Conservation (phyloP, 2,329 filamentous ascomycete genomes). For the Neurospora crassa region DNA sequence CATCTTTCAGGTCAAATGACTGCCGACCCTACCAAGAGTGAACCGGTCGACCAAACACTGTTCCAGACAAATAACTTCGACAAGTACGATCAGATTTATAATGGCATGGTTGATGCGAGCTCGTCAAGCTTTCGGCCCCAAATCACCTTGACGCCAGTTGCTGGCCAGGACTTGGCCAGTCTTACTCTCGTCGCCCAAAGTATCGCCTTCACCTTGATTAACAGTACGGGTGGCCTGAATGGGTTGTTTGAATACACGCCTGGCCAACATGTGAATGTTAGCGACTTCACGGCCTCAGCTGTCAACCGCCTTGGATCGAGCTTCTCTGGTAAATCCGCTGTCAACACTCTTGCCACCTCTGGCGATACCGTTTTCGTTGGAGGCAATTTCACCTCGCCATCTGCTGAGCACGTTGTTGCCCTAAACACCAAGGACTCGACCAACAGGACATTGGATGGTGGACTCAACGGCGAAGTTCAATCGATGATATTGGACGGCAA, state of each 20-base stretch:
- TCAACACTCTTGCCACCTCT: conserved; percentile 58
- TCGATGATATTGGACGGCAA: conserved; percentile 59
- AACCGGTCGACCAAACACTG: conserved; percentile 50
- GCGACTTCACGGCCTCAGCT: conserved; percentile 58
- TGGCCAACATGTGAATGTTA: conserved; percentile 44
- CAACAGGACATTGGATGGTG: conserved; percentile 54
- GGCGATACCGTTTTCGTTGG: conserved; percentile 63
- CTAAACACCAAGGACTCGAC: conserved; percentile 55
- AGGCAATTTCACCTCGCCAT: conserved; percentile 68
- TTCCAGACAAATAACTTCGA: conserved; percentile 93
- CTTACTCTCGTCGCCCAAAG: conserved; percentile 83
- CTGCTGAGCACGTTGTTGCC: conserved; percentile 66
- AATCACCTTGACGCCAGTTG: conserved; percentile 64
- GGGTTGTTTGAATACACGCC: conserved; percentile 87
- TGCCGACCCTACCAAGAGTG: conserved; percentile 30
- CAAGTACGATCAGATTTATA: conserved; percentile 91
- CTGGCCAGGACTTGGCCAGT: conserved; percentile 49
- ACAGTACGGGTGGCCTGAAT: conserved; percentile 72
- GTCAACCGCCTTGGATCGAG: conserved; percentile 67
- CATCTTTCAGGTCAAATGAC: conserved; percentile 70
- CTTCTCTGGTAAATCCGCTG: conserved; percentile 56
- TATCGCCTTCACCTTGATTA: conserved; percentile 66
- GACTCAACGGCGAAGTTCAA: conserved; percentile 71
- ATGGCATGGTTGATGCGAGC: conserved; percentile 70
- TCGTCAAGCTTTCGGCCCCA: conserved; percentile 66